phyloP scores from a whole-genome alignment of 2,329 filamentous ascomycete genomes.

The Pseudogymnoascus sp. region DNA sequence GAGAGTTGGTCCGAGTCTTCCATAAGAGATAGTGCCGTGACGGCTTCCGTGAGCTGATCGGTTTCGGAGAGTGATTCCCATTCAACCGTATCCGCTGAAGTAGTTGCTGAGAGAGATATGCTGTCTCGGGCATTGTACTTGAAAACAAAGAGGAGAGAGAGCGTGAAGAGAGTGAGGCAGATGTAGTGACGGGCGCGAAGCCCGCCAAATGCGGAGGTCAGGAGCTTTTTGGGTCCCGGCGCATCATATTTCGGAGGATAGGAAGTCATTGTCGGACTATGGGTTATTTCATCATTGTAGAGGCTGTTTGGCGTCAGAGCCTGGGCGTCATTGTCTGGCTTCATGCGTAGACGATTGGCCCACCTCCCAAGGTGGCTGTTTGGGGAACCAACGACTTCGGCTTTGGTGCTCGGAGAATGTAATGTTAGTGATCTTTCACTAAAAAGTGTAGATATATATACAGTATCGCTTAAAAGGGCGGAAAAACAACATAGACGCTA shows the following conservation, averaged over 20 bases:
- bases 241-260: not conserved
- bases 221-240: not conserved
- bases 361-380: constrained; percentile 2
- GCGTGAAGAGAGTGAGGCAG: not conserved
- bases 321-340: not conserved
- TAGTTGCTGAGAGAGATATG: not conserved
- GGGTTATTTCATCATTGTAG: not conserved
- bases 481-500: not conserved
- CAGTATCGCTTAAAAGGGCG: not conserved
- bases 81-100: not conserved
- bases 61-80: not conserved
- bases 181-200: not conserved
- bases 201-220: not conserved
- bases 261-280: not conserved
- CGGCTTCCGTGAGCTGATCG: not conserved
- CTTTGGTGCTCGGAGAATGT: not conserved
- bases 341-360: not conserved
- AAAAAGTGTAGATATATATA: not conserved
- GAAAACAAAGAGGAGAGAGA: constrained; percentile 1
- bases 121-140: not conserved
- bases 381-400: not conserved
- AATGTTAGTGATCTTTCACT: not conserved
- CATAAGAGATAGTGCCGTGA: not conserved
- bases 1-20: not conserved
- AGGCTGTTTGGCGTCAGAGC: not conserved